phyloP scores from a whole-genome alignment of 1,284 basidiomycete genomes.

The Ceratobasidium sp. region DNA sequence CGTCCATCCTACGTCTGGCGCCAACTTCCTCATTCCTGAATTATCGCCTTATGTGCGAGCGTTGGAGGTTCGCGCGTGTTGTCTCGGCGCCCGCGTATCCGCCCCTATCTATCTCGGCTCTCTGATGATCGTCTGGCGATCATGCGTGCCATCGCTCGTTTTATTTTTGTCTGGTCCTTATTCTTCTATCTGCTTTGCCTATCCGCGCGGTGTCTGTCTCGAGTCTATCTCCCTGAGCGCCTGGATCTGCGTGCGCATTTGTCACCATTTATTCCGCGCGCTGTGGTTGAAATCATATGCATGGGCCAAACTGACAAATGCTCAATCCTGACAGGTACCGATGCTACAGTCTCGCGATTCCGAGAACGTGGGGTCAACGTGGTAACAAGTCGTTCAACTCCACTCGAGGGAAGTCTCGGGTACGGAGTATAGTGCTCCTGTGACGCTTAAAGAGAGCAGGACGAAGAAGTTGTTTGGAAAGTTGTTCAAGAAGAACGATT shows the following conservation, averaged over 20 bases:
- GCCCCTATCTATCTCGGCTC: conserved; percentile 11
- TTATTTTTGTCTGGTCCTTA: background rate
- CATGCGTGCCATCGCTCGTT: background rate
- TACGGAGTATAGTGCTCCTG: conserved; percentile 4
- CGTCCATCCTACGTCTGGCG: background rate
- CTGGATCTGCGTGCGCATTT: background rate
- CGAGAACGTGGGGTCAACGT: conserved; percentile 85
- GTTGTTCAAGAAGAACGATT: conserved; percentile 76
- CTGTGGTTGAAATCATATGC: too few relatives aligned
- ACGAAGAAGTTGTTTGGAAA: conserved; percentile 78
- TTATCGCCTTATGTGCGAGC: too few relatives aligned
- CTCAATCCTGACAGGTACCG: conserved; percentile 82
- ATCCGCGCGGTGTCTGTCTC: too few relatives aligned
- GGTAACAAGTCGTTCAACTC: conserved; percentile 54
- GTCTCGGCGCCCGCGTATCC: background rate
- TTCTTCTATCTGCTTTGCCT: too few relatives aligned
- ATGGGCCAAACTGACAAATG: background rate
- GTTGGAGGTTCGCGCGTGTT: too few relatives aligned
- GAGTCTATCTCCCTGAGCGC: too few relatives aligned
- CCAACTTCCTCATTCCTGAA: too few relatives aligned
- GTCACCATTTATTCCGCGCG: too few relatives aligned
- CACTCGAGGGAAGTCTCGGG: background rate
- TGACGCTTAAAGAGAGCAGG: conserved; percentile 50
- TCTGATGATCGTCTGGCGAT: too few relatives aligned
- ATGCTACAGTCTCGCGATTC: conserved; percentile 94